Evolutionary conservation across 495 filamentous ascomycete genomes (phyloP).

Genomic region (Daldinia childiae): DNA sequence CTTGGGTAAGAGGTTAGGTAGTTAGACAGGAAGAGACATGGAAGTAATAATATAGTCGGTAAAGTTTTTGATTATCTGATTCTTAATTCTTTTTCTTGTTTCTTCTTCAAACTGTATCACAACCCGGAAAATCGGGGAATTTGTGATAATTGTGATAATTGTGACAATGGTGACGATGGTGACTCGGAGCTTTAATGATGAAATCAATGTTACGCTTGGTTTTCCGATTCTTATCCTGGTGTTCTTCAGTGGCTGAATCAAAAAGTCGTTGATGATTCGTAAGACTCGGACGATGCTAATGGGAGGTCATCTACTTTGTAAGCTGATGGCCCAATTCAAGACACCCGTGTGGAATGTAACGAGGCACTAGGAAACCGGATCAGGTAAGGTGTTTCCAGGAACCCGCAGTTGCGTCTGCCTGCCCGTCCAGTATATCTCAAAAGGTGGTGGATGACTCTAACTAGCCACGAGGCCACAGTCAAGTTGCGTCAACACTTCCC

Average conservation of each 20-base stretch:
- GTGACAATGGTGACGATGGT: conserved; percentile 24
- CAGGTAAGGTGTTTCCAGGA: conserved; percentile 34
- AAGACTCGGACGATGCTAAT: conserved; percentile 23
- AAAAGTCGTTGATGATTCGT: conserved; percentile 25
- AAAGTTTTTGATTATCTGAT: neutral
- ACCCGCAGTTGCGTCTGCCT: conserved; percentile 33
- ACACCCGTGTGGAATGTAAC: conserved; percentile 33
- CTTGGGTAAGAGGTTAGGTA: neutral
- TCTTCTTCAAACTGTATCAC: conserved; percentile 4
- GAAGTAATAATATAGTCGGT: neutral
- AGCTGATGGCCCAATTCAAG: conserved; percentile 33
- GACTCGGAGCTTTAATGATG: conserved; percentile 36
- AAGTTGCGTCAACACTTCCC: conserved; percentile 25
- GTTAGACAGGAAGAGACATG: neutral
- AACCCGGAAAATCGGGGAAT: conserved; percentile 31
- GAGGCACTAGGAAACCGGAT: conserved; percentile 29
- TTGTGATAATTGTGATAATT: conserved; percentile 34
- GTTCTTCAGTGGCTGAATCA: conserved; percentile 20
- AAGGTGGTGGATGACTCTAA: conserved; percentile 32
- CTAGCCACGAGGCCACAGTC: conserved; percentile 34
- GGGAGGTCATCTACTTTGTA: conserved; percentile 21
- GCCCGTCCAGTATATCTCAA: conserved; percentile 20
- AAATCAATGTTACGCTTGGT: conserved; percentile 31
- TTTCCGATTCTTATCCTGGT: conserved; percentile 6
- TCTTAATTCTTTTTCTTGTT: neutral